A percentile compares a stretch with the other conserved stretches of the same genome.
Evolutionary conservation across 495 filamentous ascomycete genomes (phyloP).

Genomic region (Aspergillus homomorphus): DNA sequence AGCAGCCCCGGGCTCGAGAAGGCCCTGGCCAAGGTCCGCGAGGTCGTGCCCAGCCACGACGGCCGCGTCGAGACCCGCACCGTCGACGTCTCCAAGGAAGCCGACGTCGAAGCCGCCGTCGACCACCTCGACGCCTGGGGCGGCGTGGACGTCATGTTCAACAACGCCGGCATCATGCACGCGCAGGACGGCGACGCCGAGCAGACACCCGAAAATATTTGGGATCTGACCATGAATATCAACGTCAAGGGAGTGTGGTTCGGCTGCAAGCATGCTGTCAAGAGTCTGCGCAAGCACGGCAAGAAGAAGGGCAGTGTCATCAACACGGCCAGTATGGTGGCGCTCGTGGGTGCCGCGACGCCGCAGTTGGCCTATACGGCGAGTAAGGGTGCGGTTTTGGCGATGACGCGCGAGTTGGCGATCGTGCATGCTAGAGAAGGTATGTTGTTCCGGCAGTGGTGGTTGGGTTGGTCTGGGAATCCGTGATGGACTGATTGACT

Average conservation of each 20-base stretch:
- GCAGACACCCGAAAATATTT: conserved; percentile 82
- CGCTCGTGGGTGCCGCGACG: conserved; percentile 87
- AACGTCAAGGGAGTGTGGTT: conserved; percentile 99
- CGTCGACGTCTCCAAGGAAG: conserved; percentile 70
- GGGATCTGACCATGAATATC: conserved; percentile 90
- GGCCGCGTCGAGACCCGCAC: conserved; percentile 54
- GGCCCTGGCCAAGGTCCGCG: conserved; percentile 65
- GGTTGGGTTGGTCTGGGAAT: too few species aligned
- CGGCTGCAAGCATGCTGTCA: conserved; percentile 88
- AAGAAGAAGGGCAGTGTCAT: conserved; percentile 82
- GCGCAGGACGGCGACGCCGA: conserved; percentile 80
- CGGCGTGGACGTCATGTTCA: conserved; percentile 94
- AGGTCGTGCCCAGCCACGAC: conserved; percentile 57
- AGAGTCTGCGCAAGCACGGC: conserved; percentile 72
- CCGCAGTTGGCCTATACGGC: conserved; percentile 95
- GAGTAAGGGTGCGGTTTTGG: conserved; percentile 89
- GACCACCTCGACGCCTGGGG: conserved; percentile 76
- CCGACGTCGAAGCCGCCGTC: conserved; percentile 67
- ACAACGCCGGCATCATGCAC: conserved; percentile 99
- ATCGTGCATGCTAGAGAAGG: conserved; percentile 82
- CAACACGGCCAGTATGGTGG: conserved; percentile 93
- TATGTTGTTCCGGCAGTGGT: neutral
- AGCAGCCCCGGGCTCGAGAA: conserved; percentile 67
- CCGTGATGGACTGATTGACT: neutral
- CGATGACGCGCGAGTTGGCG: conserved; percentile 75